Conservation (phyloP, 164 flowering plant species). For the Magnolia kwangsiensis region DNA sequence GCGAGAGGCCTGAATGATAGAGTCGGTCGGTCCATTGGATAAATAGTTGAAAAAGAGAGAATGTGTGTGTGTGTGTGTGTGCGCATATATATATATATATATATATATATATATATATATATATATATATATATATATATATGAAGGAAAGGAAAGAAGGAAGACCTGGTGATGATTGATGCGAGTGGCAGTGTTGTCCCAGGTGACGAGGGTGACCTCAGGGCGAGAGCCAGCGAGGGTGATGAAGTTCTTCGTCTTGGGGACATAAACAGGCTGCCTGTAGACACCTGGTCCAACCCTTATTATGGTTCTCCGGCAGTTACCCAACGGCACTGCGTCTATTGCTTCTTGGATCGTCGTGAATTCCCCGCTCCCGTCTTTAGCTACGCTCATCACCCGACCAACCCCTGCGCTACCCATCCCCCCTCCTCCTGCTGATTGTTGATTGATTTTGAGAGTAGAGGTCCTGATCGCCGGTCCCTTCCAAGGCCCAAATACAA, state of each 20-base stretch:
- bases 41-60: background rate
- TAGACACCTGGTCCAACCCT: conserved; percentile 74
- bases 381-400: conserved; percentile 53
- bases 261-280: conserved; percentile 77
- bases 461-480: too few species aligned
- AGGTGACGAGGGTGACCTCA: conserved; percentile 67
- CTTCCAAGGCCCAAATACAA: too few species aligned
- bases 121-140: too few species aligned
- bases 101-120: too few species aligned
- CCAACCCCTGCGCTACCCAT: conserved; percentile 9
- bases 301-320: conserved; percentile 60
- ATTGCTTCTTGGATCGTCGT: conserved; percentile 82
- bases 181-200: conserved; percentile 84
- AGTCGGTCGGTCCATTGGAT: too few species aligned
- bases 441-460: too few species aligned
- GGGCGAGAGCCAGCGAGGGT: conserved; percentile 68
- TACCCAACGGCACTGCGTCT: conserved; percentile 69
- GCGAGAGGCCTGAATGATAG: conserved; percentile 39
- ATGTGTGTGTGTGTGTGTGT: background rate
- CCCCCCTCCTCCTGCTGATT: background rate
- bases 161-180: conserved; percentile 90
- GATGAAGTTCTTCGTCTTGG: conserved; percentile 89
- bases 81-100: too few species aligned
- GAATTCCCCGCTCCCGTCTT: conserved; percentile 66
- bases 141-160: background rate